Evolutionary conservation across 768 basidiomycete genomes (phyloP).

Genomic region (Phlebiopsis gigantea): DNA sequence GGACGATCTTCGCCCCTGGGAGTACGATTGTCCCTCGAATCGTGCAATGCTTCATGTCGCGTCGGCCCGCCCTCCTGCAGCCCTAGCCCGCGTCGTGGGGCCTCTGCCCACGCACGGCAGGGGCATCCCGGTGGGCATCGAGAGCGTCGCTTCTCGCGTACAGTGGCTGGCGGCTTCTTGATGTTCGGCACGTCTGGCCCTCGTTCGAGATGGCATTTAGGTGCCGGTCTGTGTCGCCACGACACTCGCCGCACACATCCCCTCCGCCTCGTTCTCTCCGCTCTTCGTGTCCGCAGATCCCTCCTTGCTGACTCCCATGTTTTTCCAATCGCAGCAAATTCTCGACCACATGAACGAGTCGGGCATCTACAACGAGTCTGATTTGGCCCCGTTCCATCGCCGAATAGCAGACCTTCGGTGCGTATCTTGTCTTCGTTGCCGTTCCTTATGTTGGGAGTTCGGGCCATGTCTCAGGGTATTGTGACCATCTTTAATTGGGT

Average conservation of each 20-base stretch:
- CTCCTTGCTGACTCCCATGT: background rate
- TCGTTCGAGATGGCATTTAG: background rate
- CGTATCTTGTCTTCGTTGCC: conserved; percentile 9
- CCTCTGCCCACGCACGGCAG: background rate
- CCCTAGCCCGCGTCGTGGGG: background rate
- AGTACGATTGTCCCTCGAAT: background rate
- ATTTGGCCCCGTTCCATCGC: conserved; percentile 82
- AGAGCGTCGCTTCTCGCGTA: background rate
- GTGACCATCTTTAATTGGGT: background rate
- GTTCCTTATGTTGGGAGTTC: background rate
- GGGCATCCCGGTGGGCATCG: background rate
- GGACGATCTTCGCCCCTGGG: background rate
- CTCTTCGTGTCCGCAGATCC: background rate
- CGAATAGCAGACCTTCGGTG: conserved; percentile 75
- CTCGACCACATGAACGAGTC: conserved; percentile 95
- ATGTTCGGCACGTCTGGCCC: background rate
- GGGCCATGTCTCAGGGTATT: background rate
- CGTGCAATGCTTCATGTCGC: background rate
- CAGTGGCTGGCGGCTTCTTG: background rate
- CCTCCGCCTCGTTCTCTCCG: background rate
- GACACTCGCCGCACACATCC: background rate
- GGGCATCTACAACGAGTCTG: conserved; percentile 86
- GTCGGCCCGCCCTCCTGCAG: conserved; percentile 4
- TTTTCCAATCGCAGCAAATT: conserved; percentile 62
- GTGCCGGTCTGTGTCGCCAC: background rate